Percentiles rank a stretch among this genome's conserved stretches.
Evolutionary conservation across 805 yeast genomes (phyloP).

Genomic region (Schwanniomyces occidentalis): DNA sequence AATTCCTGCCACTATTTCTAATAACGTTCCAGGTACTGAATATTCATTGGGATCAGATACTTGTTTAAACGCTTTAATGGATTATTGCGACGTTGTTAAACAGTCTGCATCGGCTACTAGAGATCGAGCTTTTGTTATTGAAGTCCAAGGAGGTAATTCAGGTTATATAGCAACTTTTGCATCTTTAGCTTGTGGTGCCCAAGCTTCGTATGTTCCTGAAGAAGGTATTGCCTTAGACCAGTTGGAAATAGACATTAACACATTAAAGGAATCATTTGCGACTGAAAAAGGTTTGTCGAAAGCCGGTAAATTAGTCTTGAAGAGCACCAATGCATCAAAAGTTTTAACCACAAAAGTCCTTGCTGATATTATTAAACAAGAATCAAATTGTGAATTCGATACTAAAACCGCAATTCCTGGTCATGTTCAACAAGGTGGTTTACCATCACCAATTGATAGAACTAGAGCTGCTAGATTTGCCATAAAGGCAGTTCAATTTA

Average conservation of each 20-base stretch:
- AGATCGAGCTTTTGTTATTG: conserved; percentile 92
- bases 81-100: conserved; percentile 93
- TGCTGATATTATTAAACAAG: conserved; percentile 80
- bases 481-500: conserved; percentile 82
- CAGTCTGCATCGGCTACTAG: conserved; percentile 94
- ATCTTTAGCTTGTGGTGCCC: conserved; percentile 86
- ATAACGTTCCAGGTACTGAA: conserved; percentile 99
- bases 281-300: conserved; percentile 76
- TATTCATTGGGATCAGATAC: conserved; percentile 95
- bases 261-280: conserved; percentile 65
- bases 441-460: conserved; percentile 93
- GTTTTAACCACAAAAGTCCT: conserved; percentile 81
- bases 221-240: conserved; percentile 67
- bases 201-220: conserved; percentile 90
- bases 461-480: conserved; percentile 88
- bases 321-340: conserved; percentile 79
- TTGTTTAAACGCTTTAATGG: conserved; percentile 85
- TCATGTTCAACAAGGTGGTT: conserved; percentile 96
- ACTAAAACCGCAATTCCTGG: conserved; percentile 97
- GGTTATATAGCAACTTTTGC: conserved; percentile 91
- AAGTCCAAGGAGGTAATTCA: conserved; percentile 96
- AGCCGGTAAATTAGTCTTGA: conserved; percentile 82
- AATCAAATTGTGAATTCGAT: conserved; percentile 75
- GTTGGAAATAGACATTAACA: conserved; percentile 72
- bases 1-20: conserved; percentile 94